Evolutionary conservation across 2,329 filamentous ascomycete genomes (phyloP).

Genomic region (Nothophoma quercina): DNA sequence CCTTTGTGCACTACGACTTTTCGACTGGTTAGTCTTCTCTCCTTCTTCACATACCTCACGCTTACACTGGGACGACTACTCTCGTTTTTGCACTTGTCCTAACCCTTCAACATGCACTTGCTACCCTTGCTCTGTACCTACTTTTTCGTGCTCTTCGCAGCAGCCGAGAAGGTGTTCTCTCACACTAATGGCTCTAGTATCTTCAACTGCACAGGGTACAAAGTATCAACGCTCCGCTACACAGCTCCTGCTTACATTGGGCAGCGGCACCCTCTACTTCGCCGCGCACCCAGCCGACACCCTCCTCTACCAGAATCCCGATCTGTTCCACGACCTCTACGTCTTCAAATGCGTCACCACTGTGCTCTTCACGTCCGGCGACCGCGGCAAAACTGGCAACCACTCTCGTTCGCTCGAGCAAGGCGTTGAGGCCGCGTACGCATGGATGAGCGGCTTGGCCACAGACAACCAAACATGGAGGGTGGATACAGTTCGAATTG

Average conservation of each 20-base stretch:
- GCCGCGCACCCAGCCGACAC: slow-evolving; percentile 36
- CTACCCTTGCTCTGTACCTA: not conserved
- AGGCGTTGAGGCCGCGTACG: slow-evolving; percentile 34
- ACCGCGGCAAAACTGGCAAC: slow-evolving; percentile 27
- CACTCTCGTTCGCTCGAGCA: slow-evolving; percentile 25
- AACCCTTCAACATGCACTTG: not conserved
- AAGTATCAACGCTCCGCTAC: not conserved
- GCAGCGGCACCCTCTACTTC: slow-evolving; percentile 38
- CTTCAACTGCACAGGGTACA: slow-evolving; percentile 23
- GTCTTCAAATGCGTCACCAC: slow-evolving; percentile 38
- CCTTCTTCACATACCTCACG: no score
- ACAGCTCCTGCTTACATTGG: not conserved
- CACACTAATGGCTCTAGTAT: not conserved
- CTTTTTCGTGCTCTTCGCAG: slow-evolving; percentile 3
- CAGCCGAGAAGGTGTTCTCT: not conserved
- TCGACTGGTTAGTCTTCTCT: no score
- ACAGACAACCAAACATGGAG: slow-evolving; percentile 13
- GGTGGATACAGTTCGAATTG: slow-evolving; percentile 16
- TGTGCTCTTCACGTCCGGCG: slow-evolving; percentile 36
- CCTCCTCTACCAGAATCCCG: slow-evolving; percentile 39
- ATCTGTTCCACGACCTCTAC: slow-evolving; percentile 38
- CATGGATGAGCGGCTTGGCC: slow-evolving; percentile 26
- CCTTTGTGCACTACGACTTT: no score
- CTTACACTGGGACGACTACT: no score
- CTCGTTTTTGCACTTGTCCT: not conserved